Evolutionary conservation across 1,284 basidiomycete species (phyloP).

Genomic region (Ceratobasidium sp.): DNA sequence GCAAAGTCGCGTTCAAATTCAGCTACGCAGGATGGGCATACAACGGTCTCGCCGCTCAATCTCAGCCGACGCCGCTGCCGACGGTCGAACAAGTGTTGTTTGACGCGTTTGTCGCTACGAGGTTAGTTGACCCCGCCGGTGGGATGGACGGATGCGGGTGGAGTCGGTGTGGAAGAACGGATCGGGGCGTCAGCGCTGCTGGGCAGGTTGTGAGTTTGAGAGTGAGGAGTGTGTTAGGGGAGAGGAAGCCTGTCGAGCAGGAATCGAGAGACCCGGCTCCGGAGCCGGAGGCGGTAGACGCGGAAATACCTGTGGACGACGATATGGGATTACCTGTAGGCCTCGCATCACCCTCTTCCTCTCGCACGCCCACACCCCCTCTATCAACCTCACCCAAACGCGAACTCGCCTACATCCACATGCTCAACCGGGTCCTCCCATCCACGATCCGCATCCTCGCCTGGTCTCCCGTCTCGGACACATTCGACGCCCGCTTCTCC

Average conservation of each 20-base stretch:
- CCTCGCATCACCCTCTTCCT: background rate
- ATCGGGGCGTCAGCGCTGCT: slow-evolving; percentile 93
- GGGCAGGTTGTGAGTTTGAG: slow-evolving; percentile 95
- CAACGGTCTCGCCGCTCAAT: slow-evolving; percentile 88
- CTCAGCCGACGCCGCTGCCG: slow-evolving; percentile 75
- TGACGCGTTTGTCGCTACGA: slow-evolving; percentile 77
- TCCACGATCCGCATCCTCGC: slow-evolving; percentile 91
- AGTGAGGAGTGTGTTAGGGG: slow-evolving; percentile 72
- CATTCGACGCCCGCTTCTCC: slow-evolving; percentile 90
- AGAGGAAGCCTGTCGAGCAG: background rate
- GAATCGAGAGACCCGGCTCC: background rate
- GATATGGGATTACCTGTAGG: slow-evolving; percentile 3
- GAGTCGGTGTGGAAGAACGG: slow-evolving; percentile 93
- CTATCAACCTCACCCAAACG: slow-evolving; percentile 38
- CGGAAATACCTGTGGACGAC: background rate
- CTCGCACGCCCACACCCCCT: slow-evolving; percentile 16
- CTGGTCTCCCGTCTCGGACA: slow-evolving; percentile 89
- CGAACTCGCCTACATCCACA: slow-evolving; percentile 83
- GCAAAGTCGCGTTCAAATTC: slow-evolving; percentile 93
- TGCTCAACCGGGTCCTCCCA: slow-evolving; percentile 91
- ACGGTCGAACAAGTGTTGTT: slow-evolving; percentile 94
- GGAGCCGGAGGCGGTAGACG: background rate
- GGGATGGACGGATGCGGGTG: slow-evolving; percentile 91
- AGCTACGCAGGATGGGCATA: slow-evolving; percentile 94
- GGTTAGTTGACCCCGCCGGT: slow-evolving; percentile 77